Evolutionary conservation across 169 alveolate genomes (phyloP), one percentile per base, ranked within the genome.

Genomic region (Pseudocohnilembus persalinus): DNA sequence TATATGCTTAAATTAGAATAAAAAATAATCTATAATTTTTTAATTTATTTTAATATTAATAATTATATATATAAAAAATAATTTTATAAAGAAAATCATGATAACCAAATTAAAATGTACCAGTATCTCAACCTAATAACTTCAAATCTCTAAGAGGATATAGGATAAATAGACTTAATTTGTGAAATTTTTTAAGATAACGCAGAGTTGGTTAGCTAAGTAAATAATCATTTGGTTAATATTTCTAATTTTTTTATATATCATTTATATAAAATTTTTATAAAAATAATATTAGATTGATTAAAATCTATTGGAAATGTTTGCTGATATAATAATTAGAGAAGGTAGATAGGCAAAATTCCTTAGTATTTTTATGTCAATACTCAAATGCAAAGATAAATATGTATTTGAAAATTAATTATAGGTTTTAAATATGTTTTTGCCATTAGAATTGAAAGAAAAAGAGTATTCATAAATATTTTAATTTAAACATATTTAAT

Each of bases 181-280:
- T 88, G 91, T 74, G 90, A 87, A 63, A 87, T 87, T 29, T 87
- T 34, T 30, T 81, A 34, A 74, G 88, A 87, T 49, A 87, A 87
- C 34, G 27, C 25, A 25, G 63, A 75, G 16, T 35, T 87, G 1
- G 31, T 87, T 26, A 15, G 49, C 1, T 73, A 81, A 25, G 74
- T 87, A 15, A n/a, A n/a, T n/a, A n/a, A n/a, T n/a, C n/a, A n/a
- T n/a, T n/a, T n/a, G n/a, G n/a, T n/a, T n/a, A n/a, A n/a, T n/a
- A n/a, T n/a, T n/a, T n/a, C n/a, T n/a, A n/a, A n/a, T n/a, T n/a
- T n/a, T n/a, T n/a, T n/a, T n/a, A n/a, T n/a, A n/a, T n/a, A n/a
- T n/a, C n/a, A n/a, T n/a, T n/a, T n/a, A n/a, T n/a, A n/a, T n/a
- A n/a, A n/a, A n/a, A n/a, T n/a, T n/a, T n/a, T n/a, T n/a, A n/a